Evolutionary conservation across 1,139 yeast species (phyloP), one percentile per base, ranked within the genome.

Genomic region (Ogataea hybrid): DNA sequence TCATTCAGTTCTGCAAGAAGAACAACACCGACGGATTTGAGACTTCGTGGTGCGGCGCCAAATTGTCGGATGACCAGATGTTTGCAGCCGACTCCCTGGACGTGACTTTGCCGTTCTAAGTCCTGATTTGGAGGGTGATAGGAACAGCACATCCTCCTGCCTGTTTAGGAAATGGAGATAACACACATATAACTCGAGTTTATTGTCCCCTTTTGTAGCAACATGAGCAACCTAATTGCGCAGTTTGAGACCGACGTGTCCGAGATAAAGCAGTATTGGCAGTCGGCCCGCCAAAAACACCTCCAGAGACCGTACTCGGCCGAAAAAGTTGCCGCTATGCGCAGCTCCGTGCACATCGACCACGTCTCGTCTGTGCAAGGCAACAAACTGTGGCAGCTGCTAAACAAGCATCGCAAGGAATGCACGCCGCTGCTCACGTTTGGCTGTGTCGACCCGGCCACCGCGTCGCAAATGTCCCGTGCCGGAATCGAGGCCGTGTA

Each of bases 371-470:
- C 81, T 2, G 58, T 62, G 7, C 84, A 77, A 57, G 80, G 83
- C 5, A 66, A 68, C 46, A 75, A 77, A 50, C 63, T 80, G 32
- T 78, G 71, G 61, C 58, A 62, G 29, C 53, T 75, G 32, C 53
- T 80, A 25, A 58, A 69, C 8, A 62, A 66, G 41, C 67, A 77
- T 27, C 67, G 69, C 39, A 54, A 62, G 17, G 64, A 71, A 32
- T 64, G 67, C 20, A 58, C 61, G 36, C 83, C 84, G 0, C 71
- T 77, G 17, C 76, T 75, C 54, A 79, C 84, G 0, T 61, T 79
- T 46, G 85, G 86, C 3, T 75, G 79, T 7, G 74, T 77, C 28
- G 86, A 80, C 50, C 84, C 85, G 2, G 75, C 76, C 6, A 82
- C 79, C 44, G 75, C 79, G 68, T 61, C 81, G 5, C 84, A 80